These are phyloP conservation scores for Nannochloris sp. DNA, from an alignment of 139 green algal species.

Conservation along the genomic window DNA sequence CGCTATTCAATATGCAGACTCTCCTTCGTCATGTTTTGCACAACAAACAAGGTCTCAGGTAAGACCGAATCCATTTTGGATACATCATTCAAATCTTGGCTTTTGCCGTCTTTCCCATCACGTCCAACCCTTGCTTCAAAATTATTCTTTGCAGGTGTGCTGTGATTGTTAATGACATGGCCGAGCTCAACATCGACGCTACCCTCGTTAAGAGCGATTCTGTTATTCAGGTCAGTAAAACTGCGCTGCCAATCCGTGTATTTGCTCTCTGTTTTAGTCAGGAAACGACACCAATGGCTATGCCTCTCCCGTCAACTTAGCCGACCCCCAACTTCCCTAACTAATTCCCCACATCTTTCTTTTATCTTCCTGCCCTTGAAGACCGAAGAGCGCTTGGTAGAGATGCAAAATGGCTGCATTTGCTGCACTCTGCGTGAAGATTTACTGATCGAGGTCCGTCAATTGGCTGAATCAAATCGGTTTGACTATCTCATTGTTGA, in stretches of 20 bases:
- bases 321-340: too few relatives aligned
- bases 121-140: not conserved
- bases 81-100: not conserved
- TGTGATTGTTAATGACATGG: conserved; percentile 81
- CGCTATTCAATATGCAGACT: conserved; percentile 25
- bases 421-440: conserved; percentile 77
- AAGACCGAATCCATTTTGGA: not conserved
- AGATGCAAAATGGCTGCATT: conserved; percentile 76
- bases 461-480: conserved; percentile 28
- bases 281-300: too few relatives aligned
- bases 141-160: conserved; percentile 28
- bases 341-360: too few relatives aligned
- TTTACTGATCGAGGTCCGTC: conserved; percentile 51
- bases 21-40: conserved; percentile 63
- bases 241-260: not conserved
- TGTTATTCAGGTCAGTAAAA: conserved; percentile 22
- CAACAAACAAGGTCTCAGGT: conserved; percentile 25
- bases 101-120: not conserved
- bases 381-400: conserved; percentile 36
- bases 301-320: too few relatives aligned
- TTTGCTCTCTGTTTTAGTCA: not conserved
- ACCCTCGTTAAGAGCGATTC: conserved; percentile 38
- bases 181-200: conserved; percentile 74
- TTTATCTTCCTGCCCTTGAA: too few relatives aligned
- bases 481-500: conserved; percentile 82